Evolutionary conservation across 169 alveolate genomes (phyloP).

Genomic region (Eimeria acervulina): DNA sequence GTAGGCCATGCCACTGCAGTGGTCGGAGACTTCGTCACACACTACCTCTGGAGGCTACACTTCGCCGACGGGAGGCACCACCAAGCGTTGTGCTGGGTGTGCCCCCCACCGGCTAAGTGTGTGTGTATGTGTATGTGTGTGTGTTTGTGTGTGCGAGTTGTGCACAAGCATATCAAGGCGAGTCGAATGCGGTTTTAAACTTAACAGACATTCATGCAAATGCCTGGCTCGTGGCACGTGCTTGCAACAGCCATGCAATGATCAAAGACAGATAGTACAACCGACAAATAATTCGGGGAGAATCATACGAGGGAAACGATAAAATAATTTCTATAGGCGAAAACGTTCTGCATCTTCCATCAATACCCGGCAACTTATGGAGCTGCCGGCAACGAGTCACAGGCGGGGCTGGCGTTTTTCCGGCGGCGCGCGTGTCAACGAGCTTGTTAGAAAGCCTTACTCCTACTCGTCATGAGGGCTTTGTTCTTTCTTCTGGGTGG

Average conservation of each 20-base stretch:
- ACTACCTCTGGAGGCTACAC: background rate
- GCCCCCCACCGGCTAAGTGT: no score
- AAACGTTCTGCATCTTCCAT: background rate
- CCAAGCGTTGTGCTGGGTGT: no score
- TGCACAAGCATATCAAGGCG: background rate
- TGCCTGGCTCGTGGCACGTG: background rate
- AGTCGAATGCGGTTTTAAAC: background rate
- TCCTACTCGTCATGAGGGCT: background rate
- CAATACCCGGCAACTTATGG: background rate
- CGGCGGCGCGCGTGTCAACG: no score
- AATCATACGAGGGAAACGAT: background rate
- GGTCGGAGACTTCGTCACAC: no score
- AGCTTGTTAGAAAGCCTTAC: background rate
- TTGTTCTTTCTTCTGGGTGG: no score
- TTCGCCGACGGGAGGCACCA: background rate
- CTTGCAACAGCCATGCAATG: background rate
- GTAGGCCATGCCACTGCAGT: no score
- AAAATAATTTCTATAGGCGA: background rate
- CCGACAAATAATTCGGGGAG: background rate
- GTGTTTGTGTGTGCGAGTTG: no score
- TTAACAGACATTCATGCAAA: background rate
- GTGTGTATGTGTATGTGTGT: no score
- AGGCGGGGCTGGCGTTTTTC: background rate
- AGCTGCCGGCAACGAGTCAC: background rate
- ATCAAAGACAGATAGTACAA: background rate